Base-by-base conservation (phyloP, 768 basidiomycete species). In the Atractiella rhizophila region DNA sequence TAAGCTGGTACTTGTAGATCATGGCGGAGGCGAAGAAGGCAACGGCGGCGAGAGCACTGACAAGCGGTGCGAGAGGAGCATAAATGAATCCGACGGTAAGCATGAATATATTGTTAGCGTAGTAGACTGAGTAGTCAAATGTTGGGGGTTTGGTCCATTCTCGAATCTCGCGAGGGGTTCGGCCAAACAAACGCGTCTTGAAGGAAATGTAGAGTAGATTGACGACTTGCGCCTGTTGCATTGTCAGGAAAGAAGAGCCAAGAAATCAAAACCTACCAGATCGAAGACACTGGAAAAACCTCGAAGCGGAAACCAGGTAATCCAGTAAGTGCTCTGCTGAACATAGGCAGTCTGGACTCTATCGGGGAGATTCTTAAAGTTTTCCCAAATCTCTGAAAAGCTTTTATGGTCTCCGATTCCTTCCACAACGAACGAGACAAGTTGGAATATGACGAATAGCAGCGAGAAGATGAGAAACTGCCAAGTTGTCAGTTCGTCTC, bases 251-350 rank as follows among this genome's bases (percentile, higher is more conserved):
- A n/a, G n/a, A n/a, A n/a, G n/a, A n/a, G n/a, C n/a, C n/a, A n/a
- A n/a, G n/a, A n/a, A n/a, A n/a, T n/a, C n/a, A n/a, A n/a, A n/a
- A n/a, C n/a, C n/a, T n/a, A n/a, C n/a, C 26, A 98, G 64, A 57
- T 98, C 91, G 55, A 96, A 96, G 42, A 94, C 64, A 9, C 72
- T 76, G 30, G 96, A 68, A 68, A 94, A 91, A 20, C 86, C 91
- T 56, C 88, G 80, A 28, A 96, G 65, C 6, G 79, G 81, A 49
- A 18, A 42, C 36, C 49, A 46, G 21, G 50, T 52, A 6, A 55
- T 29, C 54, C 54, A 54, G 31, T 51, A 91, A 18, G 76, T 79
- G 7, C 76, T 66, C 54, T 96, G 88, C 52, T 76, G 70, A 51
- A 96, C 74, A 52, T 96, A 98, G 0, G 86, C 83, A 37, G 63